phyloP scores from a whole-genome alignment of 495 filamentous ascomycete species.

The Penicillium fimorum region DNA sequence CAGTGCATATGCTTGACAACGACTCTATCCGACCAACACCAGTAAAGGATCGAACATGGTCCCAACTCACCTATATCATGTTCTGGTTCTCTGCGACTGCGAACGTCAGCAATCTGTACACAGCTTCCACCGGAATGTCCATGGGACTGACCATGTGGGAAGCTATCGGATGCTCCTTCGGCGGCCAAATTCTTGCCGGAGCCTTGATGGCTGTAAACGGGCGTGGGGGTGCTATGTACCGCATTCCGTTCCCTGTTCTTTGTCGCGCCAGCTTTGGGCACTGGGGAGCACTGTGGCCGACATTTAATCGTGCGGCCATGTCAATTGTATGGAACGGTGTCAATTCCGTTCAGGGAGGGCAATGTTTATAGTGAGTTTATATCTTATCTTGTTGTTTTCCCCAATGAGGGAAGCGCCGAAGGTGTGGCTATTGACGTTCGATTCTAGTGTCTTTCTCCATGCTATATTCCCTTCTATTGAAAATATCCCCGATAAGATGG shows the following conservation, averaged over 20 bases:
- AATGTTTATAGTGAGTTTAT: slow-evolving; percentile 34
- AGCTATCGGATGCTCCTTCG: slow-evolving; percentile 29
- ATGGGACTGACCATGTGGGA: slow-evolving; percentile 42
- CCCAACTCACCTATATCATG: slow-evolving; percentile 36
- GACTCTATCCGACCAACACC: slow-evolving; percentile 38
- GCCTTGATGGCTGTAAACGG: slow-evolving; percentile 38
- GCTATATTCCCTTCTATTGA: slow-evolving; percentile 37
- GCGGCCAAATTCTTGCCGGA: slow-evolving; percentile 34
- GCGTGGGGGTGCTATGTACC: slow-evolving; percentile 39
- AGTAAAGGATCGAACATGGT: slow-evolving; percentile 36
- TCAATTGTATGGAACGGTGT: slow-evolving; percentile 42
- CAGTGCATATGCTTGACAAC: slow-evolving; percentile 32
- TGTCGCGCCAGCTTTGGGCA: slow-evolving; percentile 36
- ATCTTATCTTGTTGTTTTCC: background rate
- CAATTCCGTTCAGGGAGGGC: slow-evolving; percentile 37
- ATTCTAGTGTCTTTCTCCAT: slow-evolving; percentile 35
- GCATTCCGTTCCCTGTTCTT: slow-evolving; percentile 38
- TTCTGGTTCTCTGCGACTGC: slow-evolving; percentile 45
- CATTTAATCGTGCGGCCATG: slow-evolving; percentile 40
- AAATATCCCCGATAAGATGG: slow-evolving; percentile 35
- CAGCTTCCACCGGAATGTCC: slow-evolving; percentile 35
- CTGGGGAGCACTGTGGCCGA: slow-evolving; percentile 40
- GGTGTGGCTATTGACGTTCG: background rate
- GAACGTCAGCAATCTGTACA: slow-evolving; percentile 39
- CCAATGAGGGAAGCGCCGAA: background rate